Conservation (phyloP, 345 rosid genomes). For the Gossypium australe region DNA sequence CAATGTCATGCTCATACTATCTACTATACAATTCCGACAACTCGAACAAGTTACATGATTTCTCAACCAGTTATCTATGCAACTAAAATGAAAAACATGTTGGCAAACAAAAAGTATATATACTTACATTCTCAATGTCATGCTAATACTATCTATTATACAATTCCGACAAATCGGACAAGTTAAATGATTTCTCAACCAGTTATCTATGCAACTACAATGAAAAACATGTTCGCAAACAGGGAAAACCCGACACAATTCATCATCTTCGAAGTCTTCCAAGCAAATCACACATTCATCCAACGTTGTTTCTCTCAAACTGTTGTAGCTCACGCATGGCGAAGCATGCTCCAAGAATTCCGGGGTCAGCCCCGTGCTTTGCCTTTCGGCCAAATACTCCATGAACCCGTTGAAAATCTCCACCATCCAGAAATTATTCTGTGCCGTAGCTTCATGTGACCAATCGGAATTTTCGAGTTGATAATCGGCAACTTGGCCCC, state of each 20-base stretch:
- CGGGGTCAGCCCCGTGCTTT: not conserved
- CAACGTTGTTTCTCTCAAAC: not conserved
- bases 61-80: conserved; percentile 21
- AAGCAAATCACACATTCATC: conserved; percentile 36
- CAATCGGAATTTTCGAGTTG: not conserved
- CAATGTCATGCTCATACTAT: not conserved
- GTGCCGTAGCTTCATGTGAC: not conserved
- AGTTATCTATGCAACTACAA: conserved; percentile 17
- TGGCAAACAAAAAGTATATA: not conserved
- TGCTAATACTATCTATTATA: not conserved
- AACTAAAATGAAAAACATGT: conserved; percentile 18
- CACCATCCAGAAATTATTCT: not conserved
- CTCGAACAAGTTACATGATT: conserved; percentile 12
- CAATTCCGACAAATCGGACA: conserved; percentile 22
- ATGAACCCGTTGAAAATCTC: not conserved
- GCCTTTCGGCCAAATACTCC: not conserved
- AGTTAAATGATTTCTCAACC: conserved; percentile 20
- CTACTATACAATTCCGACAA: conserved; percentile 8
- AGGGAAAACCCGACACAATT: conserved; percentile 17
- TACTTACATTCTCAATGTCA: not conserved
- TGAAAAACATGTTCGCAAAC: conserved; percentile 21
- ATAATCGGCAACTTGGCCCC: not conserved
- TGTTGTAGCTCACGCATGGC: conserved; percentile 1
- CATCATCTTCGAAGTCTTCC: conserved; percentile 24
- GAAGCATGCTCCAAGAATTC: not conserved